Base-by-base conservation (phyloP, 352 stramenopile genomes). In the Pythium volutum region DNA sequence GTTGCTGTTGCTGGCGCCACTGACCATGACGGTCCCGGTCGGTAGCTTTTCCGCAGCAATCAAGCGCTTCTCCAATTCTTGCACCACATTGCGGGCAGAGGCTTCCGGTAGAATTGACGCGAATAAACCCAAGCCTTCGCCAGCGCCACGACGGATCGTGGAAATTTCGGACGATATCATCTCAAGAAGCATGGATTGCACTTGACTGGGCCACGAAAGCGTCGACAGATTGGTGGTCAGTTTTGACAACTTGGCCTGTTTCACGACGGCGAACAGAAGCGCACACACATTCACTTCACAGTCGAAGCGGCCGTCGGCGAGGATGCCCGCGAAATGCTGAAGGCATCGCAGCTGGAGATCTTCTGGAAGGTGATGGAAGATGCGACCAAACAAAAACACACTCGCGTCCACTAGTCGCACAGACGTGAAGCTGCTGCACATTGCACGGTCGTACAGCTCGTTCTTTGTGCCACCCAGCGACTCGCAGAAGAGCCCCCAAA, bases 261-360 rank as follows among this genome's bases (percentile, higher is more conserved):
- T 92, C 71, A 57, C 65, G 33, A 81, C 77, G 23, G 82, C 75
- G 64, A 93, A 87, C 31, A 95, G 54, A 22, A 95, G 39, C 4
- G 84, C 83, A 39, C 77, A 89, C 15, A 95, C 83, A 45, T 95
- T 95, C 23, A 90, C 68, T 59, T 90, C 79, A 48, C 79, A 89
- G 47, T 89, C 70, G 18, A 74, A 54, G 20, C 77, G 77, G 16
- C 71, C 71, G 29, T 95, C 84, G 4, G 70, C 75, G n/a, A 93
- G 64, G 5, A 80, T 73, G 34, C 75, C 73, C 3, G 79, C 77
- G 31, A 86, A 91, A 54, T 95, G 87, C 62, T 95, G 87, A 1
- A 95, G 62, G 25, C 80, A 88, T 18, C 87, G 84, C 41, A 95
- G 66, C 38, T 95, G 87, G 25, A 95, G 67, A 65, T 95, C 87